Base-by-base conservation (phyloP, 2,329 filamentous ascomycete genomes). In the Rhinocladiella similis region DNA sequence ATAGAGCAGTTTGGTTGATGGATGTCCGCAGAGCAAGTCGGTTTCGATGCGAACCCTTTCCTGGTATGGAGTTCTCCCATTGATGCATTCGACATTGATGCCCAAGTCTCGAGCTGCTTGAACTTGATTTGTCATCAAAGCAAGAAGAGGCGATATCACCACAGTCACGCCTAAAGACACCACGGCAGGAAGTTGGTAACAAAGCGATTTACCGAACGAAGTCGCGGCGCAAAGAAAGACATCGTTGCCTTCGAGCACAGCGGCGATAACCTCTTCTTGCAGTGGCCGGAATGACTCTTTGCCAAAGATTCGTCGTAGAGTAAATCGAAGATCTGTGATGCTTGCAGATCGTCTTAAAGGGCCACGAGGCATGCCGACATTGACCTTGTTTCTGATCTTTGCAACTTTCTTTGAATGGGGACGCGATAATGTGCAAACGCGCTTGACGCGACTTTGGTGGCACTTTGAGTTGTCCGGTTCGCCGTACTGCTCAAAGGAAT, bases 101-200 rank as follows among this genome's bases (percentile, higher is more conserved):
- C 86, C 87, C 41, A 89, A 83, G 51, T 82, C 82, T 62, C 83
- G 84, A 48, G 97, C 80, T 19, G 90, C 85, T 64, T 89, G 86
- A 43, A 97, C 90, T 80, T 97, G 93, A 68, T 97, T 96, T 73
- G 92, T 91, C 91, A 97, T 97, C 53, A 97, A 80, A 63, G 91
- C 92, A 39, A 97, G 79, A 36, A 97, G 79, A 3, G 92, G 93
- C 29, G 91, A 96, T 38, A 97, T 82, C 33, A 97, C 92, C 57
- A 97, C 87, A 0, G 91, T 96, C 63, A 96, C 88, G 63, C 93
- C 93, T 71, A 87, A 84, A 67, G 93, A 88, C 54, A 96, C 86
- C 29, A 97, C 86, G 20, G 92, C 92, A 7, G 92, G 92, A 1
- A 97, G 80, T 70, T 97, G 92, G 69, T 93, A 97, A 75, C 93